phyloP scores from a whole-genome alignment of 2,329 filamentous ascomycete species.

The Alternaria sp. region DNA sequence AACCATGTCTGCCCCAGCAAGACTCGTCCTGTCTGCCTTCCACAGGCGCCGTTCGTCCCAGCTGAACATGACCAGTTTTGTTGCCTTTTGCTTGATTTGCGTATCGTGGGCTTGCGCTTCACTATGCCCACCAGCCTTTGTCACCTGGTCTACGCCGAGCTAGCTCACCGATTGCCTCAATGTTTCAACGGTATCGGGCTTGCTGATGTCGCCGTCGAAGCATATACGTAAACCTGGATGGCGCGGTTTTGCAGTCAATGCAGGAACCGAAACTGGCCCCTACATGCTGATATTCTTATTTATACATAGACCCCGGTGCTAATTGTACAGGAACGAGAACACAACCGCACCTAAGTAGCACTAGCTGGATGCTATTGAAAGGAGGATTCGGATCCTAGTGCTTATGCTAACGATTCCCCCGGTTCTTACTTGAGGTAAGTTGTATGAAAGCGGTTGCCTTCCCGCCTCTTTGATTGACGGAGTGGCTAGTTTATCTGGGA shows the following conservation, averaged over 20 bases:
- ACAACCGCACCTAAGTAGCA: slow-evolving; percentile 27
- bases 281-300: slow-evolving; percentile 34
- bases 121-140: slow-evolving; percentile 19
- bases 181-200: slow-evolving; percentile 15
- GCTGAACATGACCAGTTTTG: slow-evolving; percentile 45
- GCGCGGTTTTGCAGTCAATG: slow-evolving; percentile 21
- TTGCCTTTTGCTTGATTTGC: slow-evolving; percentile 25
- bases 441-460: slow-evolving; percentile 43
- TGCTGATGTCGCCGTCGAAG: slow-evolving; percentile 16
- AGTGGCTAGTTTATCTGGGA: slow-evolving; percentile 33
- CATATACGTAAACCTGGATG: slow-evolving; percentile 18
- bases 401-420: slow-evolving; percentile 48
- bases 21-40: slow-evolving; percentile 44
- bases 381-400: slow-evolving; percentile 41
- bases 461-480: slow-evolving; percentile 41
- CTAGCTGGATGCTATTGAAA: slow-evolving; percentile 41
- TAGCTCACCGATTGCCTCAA: slow-evolving; percentile 10
- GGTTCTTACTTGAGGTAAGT: slow-evolving; percentile 42
- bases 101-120: slow-evolving; percentile 40
- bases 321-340: slow-evolving; percentile 37
- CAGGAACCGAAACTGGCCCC: slow-evolving; percentile 29
- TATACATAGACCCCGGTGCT: slow-evolving; percentile 41
- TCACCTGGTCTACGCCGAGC: slow-evolving; percentile 22
- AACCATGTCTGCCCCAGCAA: slow-evolving; percentile 42
- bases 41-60: slow-evolving; percentile 43